Base-by-base conservation (phyloP, 2,329 filamentous ascomycete genomes). In the Paraphoma chrysanthemicola region DNA sequence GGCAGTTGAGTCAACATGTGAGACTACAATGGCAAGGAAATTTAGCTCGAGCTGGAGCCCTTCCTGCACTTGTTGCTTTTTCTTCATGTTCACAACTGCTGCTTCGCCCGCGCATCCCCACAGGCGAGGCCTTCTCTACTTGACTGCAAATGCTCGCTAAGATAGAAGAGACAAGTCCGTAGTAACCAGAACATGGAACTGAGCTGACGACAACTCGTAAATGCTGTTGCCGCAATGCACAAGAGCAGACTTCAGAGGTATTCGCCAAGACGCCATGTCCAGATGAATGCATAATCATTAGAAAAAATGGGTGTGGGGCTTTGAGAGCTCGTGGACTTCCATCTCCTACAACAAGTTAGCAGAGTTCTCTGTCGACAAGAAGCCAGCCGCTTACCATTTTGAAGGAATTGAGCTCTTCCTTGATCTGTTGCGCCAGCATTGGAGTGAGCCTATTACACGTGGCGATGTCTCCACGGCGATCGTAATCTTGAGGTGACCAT, bases 231-330 rank as follows among this genome's bases (percentile, higher is more conserved):
- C 69, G 63, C 71, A 68, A 72, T 68, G 63, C 71, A 69, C 66
- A 72, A 69, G 59, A 65, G 67, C 67, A 66, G 70, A 72, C 61
- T 63, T 67, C 63, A 61, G 69, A 68, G 57, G 60, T 70, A 63
- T 75, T 77, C 75, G 73, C 75, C 75, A 74, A 77, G 73, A 77
- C 74, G 74, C 75, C 74, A 74, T 72, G 72, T 74, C 74, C 71
- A 73, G 64, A 68, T 71, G 69, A 66, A 77, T 77, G 74, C 74
- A 75, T 74, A 71, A 73, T 78, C 75, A 70, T 94, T 87, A 99
- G 85, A 99, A 98, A 86, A 99, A 99, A 85, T 99, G 95, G 70
- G 95, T 99, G 84, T 99, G 97, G 73, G 97, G 93, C 83, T 98
- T 99, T 66, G 95, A 98, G 77, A 90, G 92, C 80, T 98, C 95